Conservation (phyloP, 169 alveolate species). For the Eimeria praecox region DNA sequence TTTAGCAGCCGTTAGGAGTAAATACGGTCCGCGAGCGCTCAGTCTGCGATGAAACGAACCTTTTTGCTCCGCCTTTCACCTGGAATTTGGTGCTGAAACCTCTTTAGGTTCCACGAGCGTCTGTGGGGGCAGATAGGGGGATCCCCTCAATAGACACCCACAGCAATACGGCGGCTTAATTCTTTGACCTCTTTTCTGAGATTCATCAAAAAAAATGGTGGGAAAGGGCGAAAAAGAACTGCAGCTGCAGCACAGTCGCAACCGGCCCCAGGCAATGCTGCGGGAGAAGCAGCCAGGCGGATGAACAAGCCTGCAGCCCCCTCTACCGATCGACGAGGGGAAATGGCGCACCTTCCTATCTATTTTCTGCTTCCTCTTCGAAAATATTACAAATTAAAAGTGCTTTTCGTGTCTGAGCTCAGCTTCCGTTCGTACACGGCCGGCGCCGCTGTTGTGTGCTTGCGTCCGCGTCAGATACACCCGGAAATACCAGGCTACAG, state of each 20-base stretch:
- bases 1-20: background rate
- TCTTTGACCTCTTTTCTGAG: background rate
- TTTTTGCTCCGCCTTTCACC: background rate
- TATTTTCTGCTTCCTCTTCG: background rate
- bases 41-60: background rate
- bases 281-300: slow-evolving; percentile 19
- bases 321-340: background rate
- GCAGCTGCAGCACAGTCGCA: background rate
- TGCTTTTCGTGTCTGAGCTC: background rate
- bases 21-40: background rate
- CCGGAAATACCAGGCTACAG: background rate
- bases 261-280: background rate
- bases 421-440: background rate
- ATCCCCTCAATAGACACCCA: background rate
- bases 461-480: background rate
- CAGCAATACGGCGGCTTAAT: background rate
- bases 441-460: background rate
- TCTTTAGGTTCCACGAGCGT: background rate
- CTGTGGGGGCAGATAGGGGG: slow-evolving; percentile 34
- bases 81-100: slow-evolving; percentile 18
- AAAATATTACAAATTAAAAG: background rate
- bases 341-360: background rate
- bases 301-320: background rate
- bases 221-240: background rate
- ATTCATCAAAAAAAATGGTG: background rate